A percentile compares a stretch with the other conserved stretches of the same genome.
Conservation (phyloP, 208 protist genomes). For the Leishmania lainsoni region DNA sequence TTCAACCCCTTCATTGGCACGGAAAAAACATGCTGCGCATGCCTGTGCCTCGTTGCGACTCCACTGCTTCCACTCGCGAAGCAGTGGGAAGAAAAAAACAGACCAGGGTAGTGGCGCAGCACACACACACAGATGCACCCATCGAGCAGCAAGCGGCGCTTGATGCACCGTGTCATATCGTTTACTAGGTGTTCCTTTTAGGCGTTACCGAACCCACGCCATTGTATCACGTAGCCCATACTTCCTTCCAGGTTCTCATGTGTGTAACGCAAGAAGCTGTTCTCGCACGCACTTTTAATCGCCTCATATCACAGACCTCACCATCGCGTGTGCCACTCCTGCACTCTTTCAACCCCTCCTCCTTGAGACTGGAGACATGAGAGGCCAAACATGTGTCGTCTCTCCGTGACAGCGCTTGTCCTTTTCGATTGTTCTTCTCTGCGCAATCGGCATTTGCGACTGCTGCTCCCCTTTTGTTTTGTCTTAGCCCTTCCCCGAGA, state of each 20-base stretch:
- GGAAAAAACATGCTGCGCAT: not conserved
- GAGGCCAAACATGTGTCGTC: not conserved
- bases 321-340: not conserved
- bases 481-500: not conserved
- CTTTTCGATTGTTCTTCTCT: constrained; percentile 10
- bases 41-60: not conserved
- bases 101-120: not conserved
- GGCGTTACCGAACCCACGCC: not conserved
- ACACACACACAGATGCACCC: not conserved
- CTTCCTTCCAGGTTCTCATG: not conserved
- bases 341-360: not conserved
- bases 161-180: not conserved
- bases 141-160: not conserved
- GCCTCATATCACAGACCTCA: not conserved
- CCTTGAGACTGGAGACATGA: not conserved
- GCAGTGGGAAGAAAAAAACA: not conserved
- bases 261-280: not conserved
- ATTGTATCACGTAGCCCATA: not conserved
- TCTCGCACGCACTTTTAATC: not conserved
- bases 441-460: constrained; percentile 3
- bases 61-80: not conserved
- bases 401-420: not conserved
- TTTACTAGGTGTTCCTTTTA: not conserved
- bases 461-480: constrained; percentile 5
- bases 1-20: not conserved